A percentile compares a stretch with the other conserved stretches of the same genome.
phyloP scores from a whole-genome alignment of 257 asterid genomes.

The Lavandula angustifolia region DNA sequence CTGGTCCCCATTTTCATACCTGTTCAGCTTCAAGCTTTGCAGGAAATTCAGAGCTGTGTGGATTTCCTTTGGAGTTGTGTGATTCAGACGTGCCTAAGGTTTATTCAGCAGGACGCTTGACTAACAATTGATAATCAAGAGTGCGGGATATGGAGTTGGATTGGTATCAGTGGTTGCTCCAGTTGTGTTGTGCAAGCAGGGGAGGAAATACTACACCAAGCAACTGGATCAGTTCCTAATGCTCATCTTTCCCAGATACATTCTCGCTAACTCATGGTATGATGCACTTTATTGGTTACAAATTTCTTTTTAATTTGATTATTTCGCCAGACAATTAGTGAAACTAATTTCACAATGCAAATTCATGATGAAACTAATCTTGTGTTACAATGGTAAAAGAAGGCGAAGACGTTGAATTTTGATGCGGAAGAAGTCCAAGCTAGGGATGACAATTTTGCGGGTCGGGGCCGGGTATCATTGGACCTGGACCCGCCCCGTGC shows the following conservation, averaged over 20 bases:
- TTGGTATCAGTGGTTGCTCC: neutral
- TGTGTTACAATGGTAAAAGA: too few relatives aligned
- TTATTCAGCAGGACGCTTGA: neutral
- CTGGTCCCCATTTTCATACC: slow-evolving; percentile 33
- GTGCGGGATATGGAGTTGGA: slow-evolving; percentile 7
- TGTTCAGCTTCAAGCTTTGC: slow-evolving; percentile 27
- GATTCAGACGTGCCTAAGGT: neutral
- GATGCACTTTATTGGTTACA: too few relatives aligned
- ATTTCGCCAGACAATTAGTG: too few relatives aligned
- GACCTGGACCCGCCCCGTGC: too few relatives aligned
- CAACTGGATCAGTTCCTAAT: slow-evolving; percentile 6
- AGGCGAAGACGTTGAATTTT: too few relatives aligned
- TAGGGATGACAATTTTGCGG: too few relatives aligned
- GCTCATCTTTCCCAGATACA: slow-evolving; percentile 4
- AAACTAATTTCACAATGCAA: too few relatives aligned
- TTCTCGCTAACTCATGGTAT: neutral
- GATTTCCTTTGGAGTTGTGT: slow-evolving; percentile 38
- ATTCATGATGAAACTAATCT: too few relatives aligned
- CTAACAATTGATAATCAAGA: neutral
- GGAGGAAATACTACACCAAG: slow-evolving; percentile 14
- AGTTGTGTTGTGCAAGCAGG: neutral
- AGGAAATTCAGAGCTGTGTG: slow-evolving; percentile 42
- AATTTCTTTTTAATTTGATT: too few relatives aligned
- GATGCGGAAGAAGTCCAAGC: too few relatives aligned
- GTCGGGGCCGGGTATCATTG: too few relatives aligned